Percentiles rank a stretch among this genome's conserved stretches.
These are phyloP conservation scores for Alisma plantagoaquatica DNA, from an alignment of 106 monocot genomes.

Conservation along the genomic window DNA sequence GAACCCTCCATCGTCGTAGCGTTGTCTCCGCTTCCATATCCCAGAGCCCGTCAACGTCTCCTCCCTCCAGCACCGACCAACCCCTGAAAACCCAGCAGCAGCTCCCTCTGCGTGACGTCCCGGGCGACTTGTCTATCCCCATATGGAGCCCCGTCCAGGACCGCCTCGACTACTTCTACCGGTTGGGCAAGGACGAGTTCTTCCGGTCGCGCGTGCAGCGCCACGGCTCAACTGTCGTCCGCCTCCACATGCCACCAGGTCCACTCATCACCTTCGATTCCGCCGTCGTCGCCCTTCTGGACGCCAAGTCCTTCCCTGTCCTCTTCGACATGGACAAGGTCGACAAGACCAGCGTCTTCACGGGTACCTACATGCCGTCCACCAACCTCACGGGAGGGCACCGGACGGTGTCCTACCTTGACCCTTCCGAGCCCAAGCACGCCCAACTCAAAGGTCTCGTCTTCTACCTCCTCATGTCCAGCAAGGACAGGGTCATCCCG, in stretches of 20 bases:
- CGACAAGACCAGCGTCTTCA: slow-evolving; percentile 86
- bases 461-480: slow-evolving; percentile 53
- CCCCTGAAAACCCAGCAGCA: background rate
- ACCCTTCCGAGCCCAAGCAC: slow-evolving; percentile 82
- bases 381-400: slow-evolving; percentile 63
- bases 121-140: slow-evolving; percentile 52
- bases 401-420: slow-evolving; percentile 82
- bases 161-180: slow-evolving; percentile 54
- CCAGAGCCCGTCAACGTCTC: background rate
- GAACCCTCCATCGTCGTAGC: background rate
- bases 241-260: slow-evolving; percentile 86
- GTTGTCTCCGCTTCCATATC: too few species aligned
- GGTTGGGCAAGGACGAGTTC: slow-evolving; percentile 64
- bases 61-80: slow-evolving; percentile 1
- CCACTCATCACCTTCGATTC: slow-evolving; percentile 56
- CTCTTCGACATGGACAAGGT: slow-evolving; percentile 88
- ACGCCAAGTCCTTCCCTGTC: slow-evolving; percentile 68
- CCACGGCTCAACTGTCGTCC: slow-evolving; percentile 70
- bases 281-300: slow-evolving; percentile 71
- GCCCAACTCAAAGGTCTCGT: slow-evolving; percentile 58
- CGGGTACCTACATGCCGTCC: slow-evolving; percentile 88
- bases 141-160: slow-evolving; percentile 42
- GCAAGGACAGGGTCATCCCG: slow-evolving; percentile 41
- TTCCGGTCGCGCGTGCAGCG: slow-evolving; percentile 42
- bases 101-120: slow-evolving; percentile 45